phyloP scores from a whole-genome alignment of 2,329 filamentous ascomycete genomes.

The Trichoderma cornu-damae region DNA sequence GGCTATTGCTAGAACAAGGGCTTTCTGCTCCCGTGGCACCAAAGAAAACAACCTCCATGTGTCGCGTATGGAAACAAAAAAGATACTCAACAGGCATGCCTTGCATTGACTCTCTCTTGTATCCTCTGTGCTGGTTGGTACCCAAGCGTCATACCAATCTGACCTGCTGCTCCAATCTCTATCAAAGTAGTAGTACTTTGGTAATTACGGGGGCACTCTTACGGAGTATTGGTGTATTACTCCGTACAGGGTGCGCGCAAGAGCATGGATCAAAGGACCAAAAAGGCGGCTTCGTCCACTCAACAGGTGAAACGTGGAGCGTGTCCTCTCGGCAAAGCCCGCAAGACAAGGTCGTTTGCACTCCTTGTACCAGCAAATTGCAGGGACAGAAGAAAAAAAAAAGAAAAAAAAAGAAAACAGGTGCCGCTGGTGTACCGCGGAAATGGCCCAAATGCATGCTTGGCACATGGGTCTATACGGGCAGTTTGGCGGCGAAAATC shows the following conservation, averaged over 20 bases:
- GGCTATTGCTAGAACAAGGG: not conserved
- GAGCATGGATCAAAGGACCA: not conserved
- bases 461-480: no score
- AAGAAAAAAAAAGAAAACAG: no score
- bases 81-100: no score
- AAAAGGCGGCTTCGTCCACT: not conserved
- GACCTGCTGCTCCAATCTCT: not conserved
- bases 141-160: not conserved
- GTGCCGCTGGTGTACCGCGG: no score
- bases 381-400: not conserved
- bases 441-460: no score
- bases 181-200: no score
- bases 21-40: not conserved
- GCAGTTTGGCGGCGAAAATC: no score
- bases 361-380: slow-evolving; percentile 3
- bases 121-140: not conserved
- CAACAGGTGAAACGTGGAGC: not conserved
- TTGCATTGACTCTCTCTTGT: not conserved
- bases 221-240: no score
- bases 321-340: not conserved
- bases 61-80: no score
- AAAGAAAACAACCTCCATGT: not conserved
- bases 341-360: not conserved
- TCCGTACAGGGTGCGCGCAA: not conserved
- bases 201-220: not conserved